Percentiles rank a stretch among this genome's conserved stretches.
These are phyloP conservation scores for Saitoella complicata DNA, from an alignment of 805 yeast species.

Conservation along the genomic window DNA sequence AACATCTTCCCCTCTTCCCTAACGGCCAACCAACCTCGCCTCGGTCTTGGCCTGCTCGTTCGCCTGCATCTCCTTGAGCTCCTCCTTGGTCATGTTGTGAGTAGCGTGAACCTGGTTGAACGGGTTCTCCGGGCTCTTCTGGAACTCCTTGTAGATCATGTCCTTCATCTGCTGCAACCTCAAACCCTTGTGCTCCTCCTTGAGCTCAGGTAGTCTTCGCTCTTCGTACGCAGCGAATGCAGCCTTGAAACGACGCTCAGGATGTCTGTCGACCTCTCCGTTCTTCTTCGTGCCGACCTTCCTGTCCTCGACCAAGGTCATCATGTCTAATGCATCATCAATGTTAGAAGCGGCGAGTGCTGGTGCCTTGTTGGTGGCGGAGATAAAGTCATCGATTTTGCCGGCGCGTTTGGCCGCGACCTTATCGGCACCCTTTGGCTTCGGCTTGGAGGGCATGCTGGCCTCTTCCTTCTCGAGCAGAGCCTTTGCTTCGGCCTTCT, in stretches of 20 bases:
- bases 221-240: conserved; percentile 61
- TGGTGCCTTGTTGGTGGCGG: conserved; percentile 28
- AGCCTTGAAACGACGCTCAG: conserved; percentile 76
- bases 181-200: conserved; percentile 64
- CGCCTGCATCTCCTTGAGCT: no score
- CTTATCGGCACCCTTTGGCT: conserved; percentile 54
- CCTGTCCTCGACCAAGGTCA: conserved; percentile 41
- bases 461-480: conserved; percentile 49
- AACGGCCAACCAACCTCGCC: no score
- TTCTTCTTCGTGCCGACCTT: conserved; percentile 6
- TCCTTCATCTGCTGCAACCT: conserved; percentile 66
- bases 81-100: conserved; percentile 24
- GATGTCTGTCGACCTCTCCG: conserved; percentile 59
- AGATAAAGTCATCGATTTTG: conserved; percentile 53
- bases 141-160: conserved; percentile 60
- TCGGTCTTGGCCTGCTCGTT: no score
- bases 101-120: conserved; percentile 56
- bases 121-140: conserved; percentile 66
- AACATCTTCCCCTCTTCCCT: no score
- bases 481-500: conserved; percentile 70
- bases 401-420: conserved; percentile 44
- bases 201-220: conserved; percentile 50
- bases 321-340: conserved; percentile 64
- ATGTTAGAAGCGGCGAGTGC: conserved; percentile 46
- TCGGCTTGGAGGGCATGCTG: conserved; percentile 40